phyloP scores from a whole-genome alignment of 2,329 filamentous ascomycete genomes.

The Aureobasidium sp. region DNA sequence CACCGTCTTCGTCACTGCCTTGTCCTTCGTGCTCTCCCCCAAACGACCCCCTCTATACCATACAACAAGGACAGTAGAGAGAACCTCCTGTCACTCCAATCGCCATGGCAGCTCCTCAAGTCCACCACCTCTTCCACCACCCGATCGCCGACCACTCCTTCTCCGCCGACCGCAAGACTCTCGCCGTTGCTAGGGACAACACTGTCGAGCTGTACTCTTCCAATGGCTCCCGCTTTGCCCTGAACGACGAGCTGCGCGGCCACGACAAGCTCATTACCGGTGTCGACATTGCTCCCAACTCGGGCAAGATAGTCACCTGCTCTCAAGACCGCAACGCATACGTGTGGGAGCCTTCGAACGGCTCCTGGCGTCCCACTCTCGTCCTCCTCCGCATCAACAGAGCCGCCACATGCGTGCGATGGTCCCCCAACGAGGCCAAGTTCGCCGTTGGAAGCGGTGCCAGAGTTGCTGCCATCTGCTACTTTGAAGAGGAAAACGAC shows the following conservation, averaged over 20 bases:
- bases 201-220: slow-evolving; percentile 79
- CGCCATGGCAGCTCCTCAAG: slow-evolving; percentile 76
- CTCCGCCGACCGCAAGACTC: slow-evolving; percentile 77
- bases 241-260: slow-evolving; percentile 88
- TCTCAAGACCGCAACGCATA: slow-evolving; percentile 97
- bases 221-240: slow-evolving; percentile 64
- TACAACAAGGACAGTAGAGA: slow-evolving; percentile 80
- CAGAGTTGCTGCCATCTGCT: slow-evolving; percentile 90
- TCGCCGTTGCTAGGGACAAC: slow-evolving; percentile 87
- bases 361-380: slow-evolving; percentile 94
- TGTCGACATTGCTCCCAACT: slow-evolving; percentile 86
- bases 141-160: slow-evolving; percentile 98
- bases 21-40: neutral
- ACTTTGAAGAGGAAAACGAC: slow-evolving; percentile 98
- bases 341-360: slow-evolving; percentile 80
- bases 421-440: slow-evolving; percentile 94
- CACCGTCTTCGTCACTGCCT: slow-evolving; percentile 9
- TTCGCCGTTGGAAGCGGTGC: slow-evolving; percentile 96
- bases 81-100: slow-evolving; percentile 64
- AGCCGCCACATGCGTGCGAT: slow-evolving; percentile 91
- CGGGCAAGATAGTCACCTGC: slow-evolving; percentile 91
- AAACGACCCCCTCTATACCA: neutral
- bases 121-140: slow-evolving; percentile 93
- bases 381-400: slow-evolving; percentile 95
- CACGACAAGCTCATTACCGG: slow-evolving; percentile 97